Conservation (phyloP, 495 filamentous ascomycete genomes). For the Penicillium fimorum region DNA sequence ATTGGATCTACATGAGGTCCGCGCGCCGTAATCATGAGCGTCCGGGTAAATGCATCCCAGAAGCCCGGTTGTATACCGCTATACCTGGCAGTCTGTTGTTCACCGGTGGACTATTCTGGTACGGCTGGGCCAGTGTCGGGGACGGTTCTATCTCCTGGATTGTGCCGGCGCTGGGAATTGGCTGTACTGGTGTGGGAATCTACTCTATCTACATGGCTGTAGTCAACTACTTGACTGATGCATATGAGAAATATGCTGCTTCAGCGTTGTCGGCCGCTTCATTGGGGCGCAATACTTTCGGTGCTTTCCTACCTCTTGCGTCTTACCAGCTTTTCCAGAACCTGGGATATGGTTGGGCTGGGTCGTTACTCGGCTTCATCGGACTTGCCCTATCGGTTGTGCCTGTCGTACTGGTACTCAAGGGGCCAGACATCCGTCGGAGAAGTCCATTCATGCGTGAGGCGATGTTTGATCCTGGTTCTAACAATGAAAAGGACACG, state of each 20-base stretch:
- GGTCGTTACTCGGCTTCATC: slow-evolving; percentile 43
- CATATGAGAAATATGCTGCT: slow-evolving; percentile 44
- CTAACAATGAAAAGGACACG: slow-evolving; percentile 1
- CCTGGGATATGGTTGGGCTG: slow-evolving; percentile 49
- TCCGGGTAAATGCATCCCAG: slow-evolving; percentile 36
- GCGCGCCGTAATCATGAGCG: slow-evolving; percentile 28
- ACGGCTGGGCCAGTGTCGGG: slow-evolving; percentile 36
- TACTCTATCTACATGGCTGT: slow-evolving; percentile 50
- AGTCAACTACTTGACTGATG: slow-evolving; percentile 48
- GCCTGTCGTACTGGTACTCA: slow-evolving; percentile 37
- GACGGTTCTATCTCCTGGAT: slow-evolving; percentile 35
- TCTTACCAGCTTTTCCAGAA: slow-evolving; percentile 36
- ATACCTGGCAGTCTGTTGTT: slow-evolving; percentile 43
- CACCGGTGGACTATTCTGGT: slow-evolving; percentile 43
- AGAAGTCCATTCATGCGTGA: slow-evolving; percentile 42
- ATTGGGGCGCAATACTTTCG: slow-evolving; percentile 36
- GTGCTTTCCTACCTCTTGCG: slow-evolving; percentile 41
- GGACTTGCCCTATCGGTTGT: slow-evolving; percentile 36
- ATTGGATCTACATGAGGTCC: slow-evolving; percentile 39
- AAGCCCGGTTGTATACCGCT: slow-evolving; percentile 40
- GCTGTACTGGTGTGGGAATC: slow-evolving; percentile 36
- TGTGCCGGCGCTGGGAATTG: slow-evolving; percentile 40
- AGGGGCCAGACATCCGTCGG: slow-evolving; percentile 35
- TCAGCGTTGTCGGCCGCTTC: slow-evolving; percentile 37
- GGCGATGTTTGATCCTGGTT: slow-evolving; percentile 20